Evolutionary conservation across 78 protist genomes (phyloP), one percentile per base, ranked within the genome.

Genomic region (Dictyostelium intermedium): DNA sequence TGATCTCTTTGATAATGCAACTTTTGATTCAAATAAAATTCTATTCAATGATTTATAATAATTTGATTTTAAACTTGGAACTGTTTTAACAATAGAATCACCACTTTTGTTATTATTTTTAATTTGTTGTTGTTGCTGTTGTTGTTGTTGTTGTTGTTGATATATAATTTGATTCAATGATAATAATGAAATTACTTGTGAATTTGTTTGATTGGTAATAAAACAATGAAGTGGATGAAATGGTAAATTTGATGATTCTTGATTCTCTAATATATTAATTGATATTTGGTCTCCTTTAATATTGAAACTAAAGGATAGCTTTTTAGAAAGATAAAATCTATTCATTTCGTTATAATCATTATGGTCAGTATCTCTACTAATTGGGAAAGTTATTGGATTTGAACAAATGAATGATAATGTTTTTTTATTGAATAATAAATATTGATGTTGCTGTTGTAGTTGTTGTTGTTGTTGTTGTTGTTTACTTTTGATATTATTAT

Each of bases 231-330:
- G 10, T 72, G 79, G 79, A 34, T 72, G 79, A 18, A 72, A 72
- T 72, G 79, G 45, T 72, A 72, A 14, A 34, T 72, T 72, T 72
- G 43, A 14, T 10, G 79, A 72, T 25, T 84, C 91, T 66, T 45
- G 41, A 20, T 84, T 84, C 3, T 69, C 91, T 23, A 84, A 34
- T 39, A 84, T 50, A 41, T 43, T 35, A 8, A 84, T 43, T 41
- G 37, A 73, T 30, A 73, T 4, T 35, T 45, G 18, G 7, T 20
- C 10, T 13, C 13, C 39, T 72, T 18, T 32, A 16, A 34, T 35
- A 30, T 73, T 73, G 10, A 30, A 16, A 35, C 10, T 35, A 66
- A 56, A 56, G 7, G 66, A 56, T 56, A 56, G 20, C n/a, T 20
- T 56, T 56, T 56, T 56, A 1, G 66, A 56, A 6, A 56, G 66